Evolutionary conservation across 208 protist genomes (phyloP), one percentile per base, ranked within the genome.

Genomic region (Acanthamoeba polyphaga): DNA sequence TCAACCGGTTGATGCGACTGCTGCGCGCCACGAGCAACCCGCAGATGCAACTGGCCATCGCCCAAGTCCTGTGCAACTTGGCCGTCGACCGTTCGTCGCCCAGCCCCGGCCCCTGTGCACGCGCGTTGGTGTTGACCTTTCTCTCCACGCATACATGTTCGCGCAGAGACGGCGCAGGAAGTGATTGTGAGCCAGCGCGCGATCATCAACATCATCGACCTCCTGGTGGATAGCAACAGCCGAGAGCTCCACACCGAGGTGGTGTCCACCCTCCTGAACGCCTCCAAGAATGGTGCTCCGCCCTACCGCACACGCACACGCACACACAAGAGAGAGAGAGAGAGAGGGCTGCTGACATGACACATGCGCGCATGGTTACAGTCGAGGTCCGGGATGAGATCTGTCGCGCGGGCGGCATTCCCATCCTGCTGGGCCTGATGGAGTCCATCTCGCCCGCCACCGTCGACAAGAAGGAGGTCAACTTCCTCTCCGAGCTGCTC

Each of bases 381-480:
- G 74, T 84, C 5, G 74, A 84, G 74, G 74, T 84, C 43, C 34
- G 74, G 6, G 74, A 84, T 53, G 74, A 84, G 74, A 84, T 84
- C 74, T 84, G 74, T 34, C 74, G 74, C 3, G 74, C 74, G 34
- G 74, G 74, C 13, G 74, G 74, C 74, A 53, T 84, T 5, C 74
- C 74, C 17, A 84, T 84, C 38, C 17, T 84, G 19, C 74, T 84
- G 17, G 38, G 27, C 19, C 74, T 84, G 22, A 84, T 84, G 43
- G 43, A 84, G 43, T n/a, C 5, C 43, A n/a, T 84, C 34, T 27
- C 34, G 7, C 74, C 74, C 17, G 53, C 4, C 22, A 84, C 46
- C 17, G 38, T 34, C 5, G 74, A 84, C 46, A 84, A 84, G 46
- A 46, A 53, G 74, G 74, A 84, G 17, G 43, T n/a, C 74, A 84